Percentiles rank a stretch among this genome's conserved stretches.
Conservation (phyloP, 169 alveolate species). For the Cryptosporidium muris region DNA sequence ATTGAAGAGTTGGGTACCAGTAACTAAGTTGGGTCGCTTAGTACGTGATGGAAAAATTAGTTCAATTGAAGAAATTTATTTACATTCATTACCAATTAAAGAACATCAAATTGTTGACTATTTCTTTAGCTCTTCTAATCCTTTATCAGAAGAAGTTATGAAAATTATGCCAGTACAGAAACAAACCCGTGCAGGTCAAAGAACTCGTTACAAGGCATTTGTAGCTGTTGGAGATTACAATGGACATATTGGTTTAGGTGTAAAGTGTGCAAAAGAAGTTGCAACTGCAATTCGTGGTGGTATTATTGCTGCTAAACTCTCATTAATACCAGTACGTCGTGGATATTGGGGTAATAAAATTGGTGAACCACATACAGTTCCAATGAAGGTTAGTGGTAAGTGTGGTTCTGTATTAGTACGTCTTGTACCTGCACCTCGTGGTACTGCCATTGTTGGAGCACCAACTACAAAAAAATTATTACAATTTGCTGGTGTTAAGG, state of each 20-base stretch:
- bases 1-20: slow-evolving; percentile 97
- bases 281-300: slow-evolving; percentile 99
- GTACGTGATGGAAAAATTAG: slow-evolving; percentile 96
- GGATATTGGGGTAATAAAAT: slow-evolving; percentile 99
- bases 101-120: slow-evolving; percentile 97
- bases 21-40: slow-evolving; percentile 98
- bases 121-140: slow-evolving; percentile 89
- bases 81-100: slow-evolving; percentile 98
- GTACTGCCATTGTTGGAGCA: slow-evolving; percentile 99
- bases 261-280: slow-evolving; percentile 99
- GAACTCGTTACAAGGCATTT: slow-evolving; percentile 99
- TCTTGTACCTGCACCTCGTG: slow-evolving; percentile 99
- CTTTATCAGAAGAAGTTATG: slow-evolving; percentile 98
- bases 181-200: slow-evolving; percentile 99
- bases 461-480: slow-evolving; percentile 97
- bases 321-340: slow-evolving; percentile 98
- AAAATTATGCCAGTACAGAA: slow-evolving; percentile 99
- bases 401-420: slow-evolving; percentile 99
- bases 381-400: slow-evolving; percentile 99
- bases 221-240: slow-evolving; percentile 98
- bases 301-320: slow-evolving; percentile 97
- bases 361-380: slow-evolving; percentile 99
- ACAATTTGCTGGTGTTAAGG: slow-evolving; percentile 98
- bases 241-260: slow-evolving; percentile 98
- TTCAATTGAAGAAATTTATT: slow-evolving; percentile 97